These are phyloP conservation scores for Talaromyces funiculosus DNA, from an alignment of 2,329 filamentous ascomycete genomes.

Conservation along the genomic window DNA sequence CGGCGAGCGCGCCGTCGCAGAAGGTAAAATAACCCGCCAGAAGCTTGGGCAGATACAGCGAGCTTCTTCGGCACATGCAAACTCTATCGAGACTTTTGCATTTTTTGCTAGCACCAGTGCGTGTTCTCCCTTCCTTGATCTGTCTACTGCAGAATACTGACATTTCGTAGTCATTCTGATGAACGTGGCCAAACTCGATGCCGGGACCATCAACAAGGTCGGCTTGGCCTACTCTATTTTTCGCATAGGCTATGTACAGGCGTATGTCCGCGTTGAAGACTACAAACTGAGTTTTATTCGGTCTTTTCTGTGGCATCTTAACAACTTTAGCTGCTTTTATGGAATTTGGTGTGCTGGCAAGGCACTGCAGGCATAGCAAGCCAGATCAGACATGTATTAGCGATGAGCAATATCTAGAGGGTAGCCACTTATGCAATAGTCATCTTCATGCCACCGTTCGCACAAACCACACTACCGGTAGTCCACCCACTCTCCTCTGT, in stretches of 20 bases:
- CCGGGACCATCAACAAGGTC: constrained; percentile 31
- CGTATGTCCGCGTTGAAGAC: constrained; percentile 32
- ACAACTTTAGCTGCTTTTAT: constrained; percentile 35
- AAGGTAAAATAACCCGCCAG: constrained; percentile 40
- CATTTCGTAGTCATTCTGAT: constrained; percentile 27
- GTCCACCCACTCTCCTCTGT: constrained; percentile 65
- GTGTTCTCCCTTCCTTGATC: constrained; percentile 3
- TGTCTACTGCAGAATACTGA: background rate
- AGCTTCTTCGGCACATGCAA: constrained; percentile 44
- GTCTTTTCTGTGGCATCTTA: constrained; percentile 35
- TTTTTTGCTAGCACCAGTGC: constrained; percentile 33
- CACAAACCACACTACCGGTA: constrained; percentile 72
- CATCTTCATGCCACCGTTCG: constrained; percentile 63
- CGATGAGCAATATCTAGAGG: no score
- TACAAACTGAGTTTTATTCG: constrained; percentile 27
- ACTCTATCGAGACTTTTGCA: constrained; percentile 40
- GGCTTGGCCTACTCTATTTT: constrained; percentile 34
- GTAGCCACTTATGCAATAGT: constrained; percentile 9
- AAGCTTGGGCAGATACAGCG: constrained; percentile 42
- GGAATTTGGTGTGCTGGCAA: constrained; percentile 33
- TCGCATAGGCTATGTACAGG: constrained; percentile 28
- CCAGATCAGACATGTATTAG: background rate
- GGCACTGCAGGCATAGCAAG: constrained; percentile 8
- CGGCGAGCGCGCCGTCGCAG: constrained; percentile 38
- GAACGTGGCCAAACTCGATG: constrained; percentile 30